Evolutionary conservation across 2,329 filamentous ascomycete species (phyloP).

Genomic region (Camillea tinctor): DNA sequence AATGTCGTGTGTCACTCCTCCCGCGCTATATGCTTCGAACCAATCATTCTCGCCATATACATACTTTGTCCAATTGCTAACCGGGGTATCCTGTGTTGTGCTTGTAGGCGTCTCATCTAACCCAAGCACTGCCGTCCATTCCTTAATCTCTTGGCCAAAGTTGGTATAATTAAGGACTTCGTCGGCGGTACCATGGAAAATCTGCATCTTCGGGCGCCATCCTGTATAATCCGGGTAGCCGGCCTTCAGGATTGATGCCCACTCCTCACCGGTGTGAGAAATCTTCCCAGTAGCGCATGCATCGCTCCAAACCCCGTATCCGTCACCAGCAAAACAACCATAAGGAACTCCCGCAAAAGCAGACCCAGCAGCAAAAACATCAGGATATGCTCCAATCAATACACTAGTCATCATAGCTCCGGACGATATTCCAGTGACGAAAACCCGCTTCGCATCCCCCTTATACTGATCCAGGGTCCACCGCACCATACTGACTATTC

Average conservation of each 20-base stretch:
- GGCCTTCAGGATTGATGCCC: constrained; percentile 31
- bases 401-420: constrained; percentile 37
- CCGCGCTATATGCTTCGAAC: constrained; percentile 41
- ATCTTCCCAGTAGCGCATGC: constrained; percentile 51
- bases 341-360: constrained; percentile 47
- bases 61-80: constrained; percentile 37
- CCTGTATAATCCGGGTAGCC: constrained; percentile 52
- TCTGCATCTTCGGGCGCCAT: constrained; percentile 53
- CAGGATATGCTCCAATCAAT: constrained; percentile 47
- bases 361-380: constrained; percentile 45
- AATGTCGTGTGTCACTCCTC: constrained; percentile 39
- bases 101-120: constrained; percentile 29
- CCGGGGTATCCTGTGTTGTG: constrained; percentile 32
- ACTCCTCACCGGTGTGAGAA: constrained; percentile 19
- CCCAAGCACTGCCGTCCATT: constrained; percentile 47
- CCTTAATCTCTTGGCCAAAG: constrained; percentile 53
- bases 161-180: constrained; percentile 50
- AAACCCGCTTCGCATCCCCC: constrained; percentile 32
- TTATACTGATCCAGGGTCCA: constrained; percentile 35
- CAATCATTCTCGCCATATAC: constrained; percentile 36
- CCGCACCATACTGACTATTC: constrained; percentile 39
- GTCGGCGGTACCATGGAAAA: constrained; percentile 56
- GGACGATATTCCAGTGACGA: constrained; percentile 32
- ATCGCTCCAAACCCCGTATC: constrained; percentile 48
- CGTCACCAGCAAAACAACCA: constrained; percentile 48